Percentiles rank a stretch among this genome's conserved stretches.
phyloP scores from a whole-genome alignment of 352 stramenopile species.

The Globisporangium radiosum region DNA sequence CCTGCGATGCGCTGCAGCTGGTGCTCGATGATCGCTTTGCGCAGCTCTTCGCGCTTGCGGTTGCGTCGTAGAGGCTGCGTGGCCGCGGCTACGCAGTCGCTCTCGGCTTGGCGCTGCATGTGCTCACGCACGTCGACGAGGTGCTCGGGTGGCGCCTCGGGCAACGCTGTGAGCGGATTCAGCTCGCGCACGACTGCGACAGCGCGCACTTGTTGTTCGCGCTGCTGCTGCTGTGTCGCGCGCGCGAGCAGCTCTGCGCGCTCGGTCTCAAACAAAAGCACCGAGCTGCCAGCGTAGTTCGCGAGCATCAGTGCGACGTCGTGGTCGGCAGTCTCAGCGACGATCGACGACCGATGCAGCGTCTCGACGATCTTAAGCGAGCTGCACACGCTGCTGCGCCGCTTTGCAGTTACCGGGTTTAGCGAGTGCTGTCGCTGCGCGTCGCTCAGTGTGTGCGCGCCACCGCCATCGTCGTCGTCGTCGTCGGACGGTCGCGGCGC shows the following conservation, averaged over 20 bases:
- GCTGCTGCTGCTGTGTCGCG: slow-evolving; percentile 5
- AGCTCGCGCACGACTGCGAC: slow-evolving; percentile 15
- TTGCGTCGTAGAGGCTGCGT: slow-evolving; percentile 3
- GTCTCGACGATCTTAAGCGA: slow-evolving; percentile 36
- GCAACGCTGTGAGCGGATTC: slow-evolving; percentile 34
- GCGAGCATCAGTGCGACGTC: slow-evolving; percentile 35
- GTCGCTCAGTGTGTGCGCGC: not conserved
- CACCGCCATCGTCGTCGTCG: not conserved
- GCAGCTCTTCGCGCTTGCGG: slow-evolving; percentile 24
- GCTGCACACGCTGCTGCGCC: slow-evolving; percentile 39
- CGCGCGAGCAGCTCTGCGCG: slow-evolving; percentile 15
- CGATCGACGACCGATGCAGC: slow-evolving; percentile 26
- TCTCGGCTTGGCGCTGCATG: not conserved
- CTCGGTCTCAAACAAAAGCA: slow-evolving; percentile 49
- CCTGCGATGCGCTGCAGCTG: slow-evolving; percentile 11
- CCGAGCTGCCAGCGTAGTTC: slow-evolving; percentile 35
- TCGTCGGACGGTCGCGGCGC: slow-evolving; percentile 4
- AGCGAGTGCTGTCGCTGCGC: not conserved
- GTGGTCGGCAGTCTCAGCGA: slow-evolving; percentile 20
- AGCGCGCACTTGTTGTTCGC: slow-evolving; percentile 5
- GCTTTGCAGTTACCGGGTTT: not conserved
- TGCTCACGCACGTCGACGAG: slow-evolving; percentile 15
- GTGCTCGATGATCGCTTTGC: slow-evolving; percentile 19
- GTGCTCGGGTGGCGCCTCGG: slow-evolving; percentile 32
- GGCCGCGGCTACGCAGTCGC: not conserved